Conservation (phyloP, 2,329 filamentous ascomycete species). For the Talaromyces sp. region DNA sequence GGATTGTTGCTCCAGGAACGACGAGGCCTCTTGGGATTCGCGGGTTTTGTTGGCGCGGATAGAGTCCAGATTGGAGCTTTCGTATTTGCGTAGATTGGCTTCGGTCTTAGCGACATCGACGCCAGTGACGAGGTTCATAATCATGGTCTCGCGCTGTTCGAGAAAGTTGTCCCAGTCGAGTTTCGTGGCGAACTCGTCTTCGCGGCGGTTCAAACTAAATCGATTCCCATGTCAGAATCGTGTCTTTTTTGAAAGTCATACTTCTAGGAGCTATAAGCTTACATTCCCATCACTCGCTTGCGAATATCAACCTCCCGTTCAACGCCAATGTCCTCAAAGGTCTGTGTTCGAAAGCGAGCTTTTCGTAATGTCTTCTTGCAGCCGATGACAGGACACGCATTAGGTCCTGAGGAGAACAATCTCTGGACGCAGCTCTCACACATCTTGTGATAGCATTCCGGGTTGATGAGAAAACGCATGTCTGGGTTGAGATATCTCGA, state of each 20-base stretch:
- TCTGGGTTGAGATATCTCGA: conserved; percentile 90
- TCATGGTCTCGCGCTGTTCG: conserved; percentile 83
- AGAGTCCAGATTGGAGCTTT: conserved; percentile 61
- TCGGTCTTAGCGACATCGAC: conserved; percentile 61
- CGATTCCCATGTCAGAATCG: conserved; percentile 24
- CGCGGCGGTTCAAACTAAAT: conserved; percentile 70
- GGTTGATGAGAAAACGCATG: conserved; percentile 94
- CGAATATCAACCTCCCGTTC: conserved; percentile 94
- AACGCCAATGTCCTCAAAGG: conserved; percentile 80
- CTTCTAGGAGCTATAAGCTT: conserved; percentile 14
- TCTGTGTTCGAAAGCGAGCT: conserved; percentile 77
- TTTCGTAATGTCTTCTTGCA: conserved; percentile 84
- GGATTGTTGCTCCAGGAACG: conserved; percentile 42
- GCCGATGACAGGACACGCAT: conserved; percentile 83
- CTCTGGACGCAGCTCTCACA: conserved; percentile 90
- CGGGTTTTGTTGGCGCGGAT: conserved; percentile 48
- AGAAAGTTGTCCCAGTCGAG: conserved; percentile 89
- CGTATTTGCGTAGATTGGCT: conserved; percentile 60
- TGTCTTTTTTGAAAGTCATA: neutral
- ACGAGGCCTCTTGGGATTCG: conserved; percentile 43
- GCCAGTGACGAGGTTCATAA: conserved; percentile 77
- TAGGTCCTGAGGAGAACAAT: conserved; percentile 86
- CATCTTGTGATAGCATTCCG: conserved; percentile 99
- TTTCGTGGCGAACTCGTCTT: conserved; percentile 86
- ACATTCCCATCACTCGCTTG: conserved; percentile 62